phyloP scores from a whole-genome alignment of 2,329 filamentous ascomycete species.

The Phialophora tarda region DNA sequence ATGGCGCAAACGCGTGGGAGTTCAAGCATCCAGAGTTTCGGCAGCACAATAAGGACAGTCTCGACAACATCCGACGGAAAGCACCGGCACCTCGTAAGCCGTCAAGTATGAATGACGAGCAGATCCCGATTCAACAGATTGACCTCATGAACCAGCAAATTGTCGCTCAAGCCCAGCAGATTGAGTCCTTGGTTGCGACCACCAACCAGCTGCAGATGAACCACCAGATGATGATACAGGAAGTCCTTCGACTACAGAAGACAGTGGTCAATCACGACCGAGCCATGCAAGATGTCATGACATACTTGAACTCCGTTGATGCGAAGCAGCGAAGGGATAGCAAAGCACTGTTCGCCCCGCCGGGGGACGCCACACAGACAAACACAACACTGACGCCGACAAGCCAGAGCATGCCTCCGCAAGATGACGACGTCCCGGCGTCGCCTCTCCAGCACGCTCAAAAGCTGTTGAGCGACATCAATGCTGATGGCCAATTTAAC shows the following conservation, averaged over 20 bases:
- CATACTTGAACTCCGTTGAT: conserved; percentile 68
- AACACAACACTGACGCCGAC: conserved; percentile 52
- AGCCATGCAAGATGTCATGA: conserved; percentile 74
- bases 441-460: conserved; percentile 72
- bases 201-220: conserved; percentile 77
- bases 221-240: conserved; percentile 68
- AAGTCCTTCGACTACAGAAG: conserved; percentile 68
- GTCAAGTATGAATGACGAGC: conserved; percentile 70
- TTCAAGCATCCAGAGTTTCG: conserved; percentile 98
- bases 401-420: conserved; percentile 50
- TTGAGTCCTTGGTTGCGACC: conserved; percentile 83
- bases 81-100: conserved; percentile 87
- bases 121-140: conserved; percentile 83
- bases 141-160: conserved; percentile 87
- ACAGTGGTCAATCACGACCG: conserved; percentile 75
- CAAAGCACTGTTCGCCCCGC: conserved; percentile 52
- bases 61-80: conserved; percentile 96
- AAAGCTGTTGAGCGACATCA: conserved; percentile 69
- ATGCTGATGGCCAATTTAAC: conserved; percentile 68
- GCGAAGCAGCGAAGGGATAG: conserved; percentile 68
- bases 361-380: conserved; percentile 50
- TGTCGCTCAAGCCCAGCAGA: conserved; percentile 87
- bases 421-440: conserved; percentile 65
- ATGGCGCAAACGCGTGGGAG: conserved; percentile 86
- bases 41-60: conserved; percentile 90